Conservation (phyloP, 768 basidiomycete genomes). For the Ramaria sp. region DNA sequence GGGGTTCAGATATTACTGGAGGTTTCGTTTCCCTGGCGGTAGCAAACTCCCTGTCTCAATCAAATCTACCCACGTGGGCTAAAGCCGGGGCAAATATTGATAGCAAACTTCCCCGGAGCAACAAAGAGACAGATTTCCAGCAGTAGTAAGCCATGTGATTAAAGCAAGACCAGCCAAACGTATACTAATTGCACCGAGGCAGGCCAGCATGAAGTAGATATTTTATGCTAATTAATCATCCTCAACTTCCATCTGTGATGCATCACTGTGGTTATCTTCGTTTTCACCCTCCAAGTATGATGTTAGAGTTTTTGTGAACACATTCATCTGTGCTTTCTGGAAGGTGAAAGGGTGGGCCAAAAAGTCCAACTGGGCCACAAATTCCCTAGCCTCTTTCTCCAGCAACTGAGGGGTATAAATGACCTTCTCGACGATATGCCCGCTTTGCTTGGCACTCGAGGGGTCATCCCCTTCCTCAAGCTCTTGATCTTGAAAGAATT, state of each 20-base stretch:
- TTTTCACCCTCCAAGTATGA: constrained; percentile 33
- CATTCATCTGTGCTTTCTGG: constrained; percentile 47
- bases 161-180: background rate
- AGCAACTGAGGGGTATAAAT: constrained; percentile 56
- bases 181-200: background rate
- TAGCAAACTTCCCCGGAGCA: background rate
- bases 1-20: constrained; percentile 45
- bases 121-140: background rate
- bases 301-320: constrained; percentile 55
- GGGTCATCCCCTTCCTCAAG: constrained; percentile 20
- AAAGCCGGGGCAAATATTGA: constrained; percentile 1
- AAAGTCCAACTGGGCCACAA: constrained; percentile 50
- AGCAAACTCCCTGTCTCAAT: background rate
- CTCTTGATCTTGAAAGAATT: constrained; percentile 37
- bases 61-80: background rate
- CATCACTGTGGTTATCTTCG: constrained; percentile 2
- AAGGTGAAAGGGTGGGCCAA: constrained; percentile 60
- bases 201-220: constrained; percentile 11
- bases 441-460: constrained; percentile 25
- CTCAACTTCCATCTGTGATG: constrained; percentile 18
- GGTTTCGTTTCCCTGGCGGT: constrained; percentile 11
- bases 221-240: constrained; percentile 13
- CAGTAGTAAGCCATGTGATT: background rate
- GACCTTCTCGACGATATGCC: constrained; percentile 30
- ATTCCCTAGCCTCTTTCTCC: constrained; percentile 46